Conservation (phyloP, 2,329 filamentous ascomycete species). For the Diaporthe australafricana region DNA sequence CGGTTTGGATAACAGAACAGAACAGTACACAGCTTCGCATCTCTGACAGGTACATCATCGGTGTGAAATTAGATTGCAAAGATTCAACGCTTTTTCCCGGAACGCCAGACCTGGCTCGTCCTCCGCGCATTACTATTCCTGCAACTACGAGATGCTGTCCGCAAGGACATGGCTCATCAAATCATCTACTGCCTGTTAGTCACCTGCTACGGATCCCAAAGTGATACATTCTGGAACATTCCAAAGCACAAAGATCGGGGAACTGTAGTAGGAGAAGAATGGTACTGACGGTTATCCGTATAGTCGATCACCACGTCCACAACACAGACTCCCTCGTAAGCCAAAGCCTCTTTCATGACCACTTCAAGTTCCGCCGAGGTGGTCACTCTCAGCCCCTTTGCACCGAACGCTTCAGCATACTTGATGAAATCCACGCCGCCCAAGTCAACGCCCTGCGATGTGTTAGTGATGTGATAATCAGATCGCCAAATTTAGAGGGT, state of each 20-base stretch:
- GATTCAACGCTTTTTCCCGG: background rate
- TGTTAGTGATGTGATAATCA: background rate
- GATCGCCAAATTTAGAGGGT: no score
- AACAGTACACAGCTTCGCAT: background rate
- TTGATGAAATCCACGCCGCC: slow-evolving; percentile 60
- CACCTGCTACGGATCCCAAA: no score
- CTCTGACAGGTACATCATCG: background rate
- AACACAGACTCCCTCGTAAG: slow-evolving; percentile 54
- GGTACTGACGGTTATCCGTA: slow-evolving; percentile 51
- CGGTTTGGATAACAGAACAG: no score
- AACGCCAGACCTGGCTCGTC: background rate
- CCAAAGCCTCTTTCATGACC: slow-evolving; percentile 57
- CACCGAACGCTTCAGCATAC: slow-evolving; percentile 59
- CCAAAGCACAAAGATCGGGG: no score
- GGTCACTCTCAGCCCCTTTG: slow-evolving; percentile 55
- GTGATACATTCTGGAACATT: no score
- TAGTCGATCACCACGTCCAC: slow-evolving; percentile 61
- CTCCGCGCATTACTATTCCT: background rate
- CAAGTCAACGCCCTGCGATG: slow-evolving; percentile 51
- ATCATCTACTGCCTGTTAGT: no score
- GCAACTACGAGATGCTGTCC: slow-evolving; percentile 40
- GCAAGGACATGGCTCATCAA: slow-evolving; percentile 53
- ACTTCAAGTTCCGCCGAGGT: slow-evolving; percentile 52
- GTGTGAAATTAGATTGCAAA: no score
- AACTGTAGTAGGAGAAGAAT: no score